Conservation (phyloP, 2,329 filamentous ascomycete species). For the Conoideocrella luteorostrata region DNA sequence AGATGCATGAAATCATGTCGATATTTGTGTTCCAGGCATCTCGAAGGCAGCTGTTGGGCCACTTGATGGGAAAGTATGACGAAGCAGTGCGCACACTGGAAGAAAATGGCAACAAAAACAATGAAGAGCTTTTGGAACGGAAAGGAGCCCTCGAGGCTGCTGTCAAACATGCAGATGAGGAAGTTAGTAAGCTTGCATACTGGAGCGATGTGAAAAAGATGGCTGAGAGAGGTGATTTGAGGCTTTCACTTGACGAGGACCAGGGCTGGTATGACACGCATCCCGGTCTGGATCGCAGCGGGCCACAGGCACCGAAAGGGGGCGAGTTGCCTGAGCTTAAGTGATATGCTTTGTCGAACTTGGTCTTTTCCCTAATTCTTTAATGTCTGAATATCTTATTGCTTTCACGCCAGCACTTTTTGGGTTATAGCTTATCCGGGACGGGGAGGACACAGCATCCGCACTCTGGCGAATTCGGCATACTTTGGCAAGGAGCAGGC, state of each 20-base stretch:
- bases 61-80: conserved; percentile 54
- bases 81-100: conserved; percentile 33
- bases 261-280: conserved; percentile 34
- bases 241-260: conserved; percentile 34
- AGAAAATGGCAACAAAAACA: conserved; percentile 29
- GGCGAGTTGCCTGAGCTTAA: conserved; percentile 9
- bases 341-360: not conserved
- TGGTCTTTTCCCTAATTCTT: not conserved
- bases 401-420: not conserved
- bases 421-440: not conserved
- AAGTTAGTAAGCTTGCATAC: conserved; percentile 75
- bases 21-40: conserved; percentile 87
- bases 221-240: conserved; percentile 45
- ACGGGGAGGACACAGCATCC: not conserved
- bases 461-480: not conserved
- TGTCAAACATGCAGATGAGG: conserved; percentile 68
- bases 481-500: conserved; percentile 1
- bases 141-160: conserved; percentile 68
- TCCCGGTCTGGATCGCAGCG: conserved; percentile 48
- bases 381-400: not conserved
- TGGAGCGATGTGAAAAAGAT: conserved; percentile 79
- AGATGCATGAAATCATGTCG: conserved; percentile 81
- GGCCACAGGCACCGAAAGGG: conserved; percentile 32
- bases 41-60: conserved; percentile 65
- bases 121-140: conserved; percentile 30